Base-by-base conservation (phyloP, 1,284 basidiomycete species). In the Boletellus dicymbophilus region DNA sequence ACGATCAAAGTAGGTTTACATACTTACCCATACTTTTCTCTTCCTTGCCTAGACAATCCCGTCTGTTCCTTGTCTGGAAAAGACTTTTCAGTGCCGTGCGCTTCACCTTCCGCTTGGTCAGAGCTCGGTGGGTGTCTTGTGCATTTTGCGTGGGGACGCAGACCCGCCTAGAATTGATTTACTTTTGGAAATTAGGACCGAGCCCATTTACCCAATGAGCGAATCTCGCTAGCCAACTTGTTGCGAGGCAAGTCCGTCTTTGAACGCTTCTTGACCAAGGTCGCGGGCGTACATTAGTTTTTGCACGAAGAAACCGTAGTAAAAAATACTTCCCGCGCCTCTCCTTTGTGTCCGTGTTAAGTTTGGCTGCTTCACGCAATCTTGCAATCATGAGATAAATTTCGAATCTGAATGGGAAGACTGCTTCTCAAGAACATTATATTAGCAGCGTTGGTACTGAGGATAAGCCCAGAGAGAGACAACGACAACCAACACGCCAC, bases 81-180 rank as follows among this genome's bases (percentile, higher is more conserved):
- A 95, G 62, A 87, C 89, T 63, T 93, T 99, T 54, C 72, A 74
- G 4, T 91, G 89, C 54, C 85, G 82, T 47, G 91, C 92, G 1
- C 75, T 96, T 15, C 94, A 96, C 67, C 76, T 96, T 4, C 94
- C 94, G 0, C 85, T 96, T 73, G 94, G 93, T 0, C 89, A 93
- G 63, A 89, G 87, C 63, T 82, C 83, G 28, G 89, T 90, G 59
- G 57, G 37, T 18, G n/a, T 26, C 30, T 8, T 46, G 8, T 33
- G 8, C 16, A n/a, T 18, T n/a, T 33, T 9, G 31, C 13, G 31
- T 13, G 15, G 15, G 15, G 13, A 12, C 13, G 16, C 16, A 15
- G 12, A 30, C 31, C 8, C 13, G 15, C 13, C 5, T n/a, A n/a
- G 31, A 33, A n/a, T n/a, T 8, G 8, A 6, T 6, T 8, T 15